phyloP scores from a whole-genome alignment of 768 basidiomycete species.

The Boletus bicolor region DNA sequence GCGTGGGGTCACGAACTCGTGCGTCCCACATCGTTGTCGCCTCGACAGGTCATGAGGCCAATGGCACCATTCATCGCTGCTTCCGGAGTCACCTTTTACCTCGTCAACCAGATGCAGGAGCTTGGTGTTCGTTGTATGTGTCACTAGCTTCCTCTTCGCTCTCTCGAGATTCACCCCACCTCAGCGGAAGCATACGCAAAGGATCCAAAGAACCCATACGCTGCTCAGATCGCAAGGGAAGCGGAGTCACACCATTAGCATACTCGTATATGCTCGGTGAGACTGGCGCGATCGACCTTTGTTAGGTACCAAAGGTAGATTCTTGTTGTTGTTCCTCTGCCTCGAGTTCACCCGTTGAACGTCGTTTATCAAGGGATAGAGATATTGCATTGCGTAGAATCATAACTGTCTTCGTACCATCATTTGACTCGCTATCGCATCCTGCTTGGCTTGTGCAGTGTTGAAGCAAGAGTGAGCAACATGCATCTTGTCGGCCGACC shows the following conservation, averaged over 20 bases:
- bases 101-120: constrained; percentile 67
- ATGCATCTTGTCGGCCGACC: neutral
- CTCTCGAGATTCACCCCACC: neutral
- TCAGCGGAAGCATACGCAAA: constrained; percentile 65
- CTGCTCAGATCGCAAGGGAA: constrained; percentile 70
- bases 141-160: neutral
- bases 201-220: constrained; percentile 82
- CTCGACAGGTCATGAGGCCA: constrained; percentile 61
- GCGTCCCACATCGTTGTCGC: neutral
- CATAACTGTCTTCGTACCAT: constrained; percentile 6
- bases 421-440: neutral
- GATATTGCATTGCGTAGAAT: constrained; percentile 18
- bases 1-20: neutral
- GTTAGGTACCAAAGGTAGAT: constrained; percentile 9
- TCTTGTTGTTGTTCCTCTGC: neutral
- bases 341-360: neutral
- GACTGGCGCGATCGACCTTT: neutral
- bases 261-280: neutral
- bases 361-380: constrained; percentile 8
- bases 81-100: constrained; percentile 59
- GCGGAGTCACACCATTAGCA: constrained; percentile 41
- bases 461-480: neutral
- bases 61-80: constrained; percentile 81
- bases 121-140: constrained; percentile 67
- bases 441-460: neutral